Evolutionary conservation across 2,329 filamentous ascomycete species (phyloP).

Genomic region (Bipolaris cookei): DNA sequence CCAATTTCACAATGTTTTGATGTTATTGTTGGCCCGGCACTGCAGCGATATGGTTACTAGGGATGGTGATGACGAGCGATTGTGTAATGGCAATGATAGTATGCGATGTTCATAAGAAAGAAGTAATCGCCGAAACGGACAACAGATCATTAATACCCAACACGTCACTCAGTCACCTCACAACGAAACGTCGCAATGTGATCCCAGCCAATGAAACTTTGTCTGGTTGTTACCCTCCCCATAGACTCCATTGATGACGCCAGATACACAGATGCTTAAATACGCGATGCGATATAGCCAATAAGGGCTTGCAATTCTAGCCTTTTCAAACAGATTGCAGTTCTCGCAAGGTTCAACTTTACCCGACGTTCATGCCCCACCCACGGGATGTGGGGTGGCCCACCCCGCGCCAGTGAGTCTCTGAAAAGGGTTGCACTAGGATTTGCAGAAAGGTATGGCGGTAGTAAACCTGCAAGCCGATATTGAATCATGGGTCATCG

Average conservation of each 20-base stretch:
- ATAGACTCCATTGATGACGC: too few species aligned
- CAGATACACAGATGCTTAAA: background rate
- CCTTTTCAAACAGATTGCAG: background rate
- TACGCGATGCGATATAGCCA: too few species aligned
- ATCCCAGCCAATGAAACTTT: background rate
- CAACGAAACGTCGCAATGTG: background rate
- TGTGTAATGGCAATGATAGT: background rate
- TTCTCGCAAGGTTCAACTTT: conserved; percentile 15
- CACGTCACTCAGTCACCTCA: too few species aligned
- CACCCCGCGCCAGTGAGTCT: background rate
- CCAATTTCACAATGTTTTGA: background rate
- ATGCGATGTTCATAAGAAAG: background rate
- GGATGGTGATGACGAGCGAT: too few species aligned
- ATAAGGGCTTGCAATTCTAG: background rate
- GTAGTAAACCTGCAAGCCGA: background rate
- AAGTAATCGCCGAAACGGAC: background rate
- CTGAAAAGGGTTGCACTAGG: background rate
- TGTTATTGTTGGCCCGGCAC: background rate
- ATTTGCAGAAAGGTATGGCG: background rate
- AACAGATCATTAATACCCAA: background rate
- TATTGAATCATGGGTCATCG: background rate
- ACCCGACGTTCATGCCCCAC: conserved; percentile 38
- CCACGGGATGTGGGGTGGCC: conserved; percentile 37
- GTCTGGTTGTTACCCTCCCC: too few species aligned
- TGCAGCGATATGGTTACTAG: background rate